Conservation (phyloP, 73 alveolate genomes). For the Symbiodinium pilosum region DNA sequence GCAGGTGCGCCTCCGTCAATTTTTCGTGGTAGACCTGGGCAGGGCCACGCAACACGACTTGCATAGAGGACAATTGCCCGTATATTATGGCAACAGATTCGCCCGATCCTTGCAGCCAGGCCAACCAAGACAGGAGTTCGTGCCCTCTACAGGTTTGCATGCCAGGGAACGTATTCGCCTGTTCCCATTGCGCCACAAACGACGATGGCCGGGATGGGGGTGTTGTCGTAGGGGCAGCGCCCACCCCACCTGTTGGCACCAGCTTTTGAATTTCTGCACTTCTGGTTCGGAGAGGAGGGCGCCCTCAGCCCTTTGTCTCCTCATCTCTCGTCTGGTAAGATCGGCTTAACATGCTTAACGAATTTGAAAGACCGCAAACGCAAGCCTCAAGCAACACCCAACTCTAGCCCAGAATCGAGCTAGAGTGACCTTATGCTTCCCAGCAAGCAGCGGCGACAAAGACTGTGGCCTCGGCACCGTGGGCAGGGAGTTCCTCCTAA, state of each 20-base stretch:
- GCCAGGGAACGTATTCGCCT: slow-evolving; percentile 45
- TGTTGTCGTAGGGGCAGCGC: slow-evolving; percentile 86
- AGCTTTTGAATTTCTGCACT: not conserved
- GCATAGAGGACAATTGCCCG: no score
- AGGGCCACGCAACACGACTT: no score
- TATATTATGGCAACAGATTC: no score
- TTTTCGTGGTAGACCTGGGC: slow-evolving; percentile 83
- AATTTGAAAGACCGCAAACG: not conserved
- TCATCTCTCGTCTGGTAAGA: not conserved
- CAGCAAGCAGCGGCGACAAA: slow-evolving; percentile 75
- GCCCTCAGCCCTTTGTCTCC: not conserved
- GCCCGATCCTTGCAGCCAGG: no score
- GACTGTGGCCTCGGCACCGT: not conserved
- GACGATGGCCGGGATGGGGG: slow-evolving; percentile 86
- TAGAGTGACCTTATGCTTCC: slow-evolving; percentile 43
- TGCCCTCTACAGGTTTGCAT: no score
- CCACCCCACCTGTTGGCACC: slow-evolving; percentile 58
- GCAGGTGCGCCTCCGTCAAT: slow-evolving; percentile 65
- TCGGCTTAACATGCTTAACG: not conserved
- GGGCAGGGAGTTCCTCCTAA: no score
- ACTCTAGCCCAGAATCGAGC: not conserved
- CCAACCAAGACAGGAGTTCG: no score
- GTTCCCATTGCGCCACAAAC: slow-evolving; percentile 91
- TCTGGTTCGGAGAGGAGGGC: not conserved
- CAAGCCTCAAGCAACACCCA: not conserved